phyloP scores from a whole-genome alignment of 1,284 basidiomycete species.

The Malassezia globosa region DNA sequence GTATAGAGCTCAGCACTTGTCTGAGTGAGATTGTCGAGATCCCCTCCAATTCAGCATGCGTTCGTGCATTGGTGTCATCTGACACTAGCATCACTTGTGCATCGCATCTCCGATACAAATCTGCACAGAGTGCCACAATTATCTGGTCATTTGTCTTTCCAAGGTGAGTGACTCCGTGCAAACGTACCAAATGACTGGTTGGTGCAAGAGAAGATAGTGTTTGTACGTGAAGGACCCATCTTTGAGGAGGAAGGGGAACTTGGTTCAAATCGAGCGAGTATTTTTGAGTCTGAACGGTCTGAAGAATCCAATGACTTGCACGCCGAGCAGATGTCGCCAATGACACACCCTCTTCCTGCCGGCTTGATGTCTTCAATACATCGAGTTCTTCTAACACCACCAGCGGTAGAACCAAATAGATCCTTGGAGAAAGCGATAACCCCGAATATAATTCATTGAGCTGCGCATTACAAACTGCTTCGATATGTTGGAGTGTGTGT shows the following conservation, averaged over 20 bases:
- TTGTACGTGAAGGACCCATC: constrained; percentile 14
- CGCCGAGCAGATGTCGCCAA: constrained; percentile 4
- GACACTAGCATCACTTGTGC: constrained; percentile 5
- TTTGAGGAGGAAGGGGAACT: not conserved
- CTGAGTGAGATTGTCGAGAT: not conserved
- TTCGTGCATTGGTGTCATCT: constrained; percentile 16
- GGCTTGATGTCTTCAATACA: constrained; percentile 3
- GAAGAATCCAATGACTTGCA: constrained; percentile 14
- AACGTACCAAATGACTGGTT: constrained; percentile 3
- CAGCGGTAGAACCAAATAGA: constrained; percentile 11
- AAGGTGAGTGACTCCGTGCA: not conserved
- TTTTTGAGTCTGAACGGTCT: constrained; percentile 11
- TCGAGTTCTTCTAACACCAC: constrained; percentile 16
- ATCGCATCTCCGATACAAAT: not conserved
- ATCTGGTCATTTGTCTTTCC: constrained; percentile 15
- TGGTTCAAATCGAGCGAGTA: not conserved
- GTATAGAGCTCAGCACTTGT: not conserved
- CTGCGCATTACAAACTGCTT: not conserved
- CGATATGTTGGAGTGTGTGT: not conserved
- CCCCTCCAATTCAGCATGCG: constrained; percentile 4
- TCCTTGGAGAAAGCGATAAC: not conserved
- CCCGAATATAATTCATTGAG: not conserved
- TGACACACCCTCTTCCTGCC: not conserved
- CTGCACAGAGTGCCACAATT: constrained; percentile 13
- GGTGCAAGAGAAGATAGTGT: not conserved